phyloP scores from a whole-genome alignment of 371 early-diverging fungal species.

The Batrachochytrium dendrobatidis region DNA sequence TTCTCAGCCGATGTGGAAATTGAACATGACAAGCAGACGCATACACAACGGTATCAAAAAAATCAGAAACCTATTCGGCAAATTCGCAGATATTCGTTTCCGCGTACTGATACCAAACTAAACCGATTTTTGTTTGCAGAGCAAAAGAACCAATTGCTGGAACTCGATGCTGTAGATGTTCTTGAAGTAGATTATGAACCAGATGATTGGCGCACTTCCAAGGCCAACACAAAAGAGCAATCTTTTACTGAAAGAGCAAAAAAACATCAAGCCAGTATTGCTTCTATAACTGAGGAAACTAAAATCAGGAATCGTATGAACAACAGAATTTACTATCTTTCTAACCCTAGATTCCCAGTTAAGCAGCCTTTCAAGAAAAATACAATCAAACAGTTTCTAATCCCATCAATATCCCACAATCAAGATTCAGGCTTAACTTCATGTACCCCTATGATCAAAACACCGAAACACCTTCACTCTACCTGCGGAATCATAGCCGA shows the following conservation, averaged over 20 bases:
- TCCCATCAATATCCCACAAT: neutral
- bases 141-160: slow-evolving; percentile 2
- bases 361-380: neutral
- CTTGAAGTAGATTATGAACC: neutral
- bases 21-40: neutral
- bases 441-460: neutral
- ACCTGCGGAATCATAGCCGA: slow-evolving; percentile 23
- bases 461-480: neutral
- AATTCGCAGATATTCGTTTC: neutral
- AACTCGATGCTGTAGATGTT: neutral
- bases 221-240: too few species aligned
- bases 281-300: slow-evolving; percentile 19
- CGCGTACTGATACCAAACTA: neutral
- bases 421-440: neutral
- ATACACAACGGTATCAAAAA: neutral
- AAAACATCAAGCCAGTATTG: too few species aligned
- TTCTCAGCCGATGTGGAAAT: neutral
- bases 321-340: slow-evolving; percentile 18
- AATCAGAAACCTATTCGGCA: neutral
- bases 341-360: slow-evolving; percentile 29
- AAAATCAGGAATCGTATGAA: slow-evolving; percentile 16
- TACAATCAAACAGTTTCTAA: neutral
- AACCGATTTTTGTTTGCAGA: neutral
- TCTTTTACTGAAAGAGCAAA: too few species aligned
- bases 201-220: too few species aligned